A percentile compares a stretch with the other conserved stretches of the same genome.
These are phyloP conservation scores for Herpotrichia juniperi DNA, from an alignment of 2,329 filamentous ascomycete genomes.

Conservation along the genomic window DNA sequence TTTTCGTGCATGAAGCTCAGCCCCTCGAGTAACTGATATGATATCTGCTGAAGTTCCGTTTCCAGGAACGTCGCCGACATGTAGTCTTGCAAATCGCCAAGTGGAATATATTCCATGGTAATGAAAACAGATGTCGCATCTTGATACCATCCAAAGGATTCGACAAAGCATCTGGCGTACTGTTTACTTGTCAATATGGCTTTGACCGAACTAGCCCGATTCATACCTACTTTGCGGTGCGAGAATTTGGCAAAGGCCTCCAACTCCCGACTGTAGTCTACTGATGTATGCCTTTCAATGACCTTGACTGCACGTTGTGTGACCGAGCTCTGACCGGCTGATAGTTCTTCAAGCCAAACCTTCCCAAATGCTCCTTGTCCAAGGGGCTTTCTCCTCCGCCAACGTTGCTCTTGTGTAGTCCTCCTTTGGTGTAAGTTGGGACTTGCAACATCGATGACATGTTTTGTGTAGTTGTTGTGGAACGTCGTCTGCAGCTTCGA, in stretches of 20 bases:
- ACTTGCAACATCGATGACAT: slow-evolving; percentile 6
- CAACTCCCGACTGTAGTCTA: slow-evolving; percentile 24
- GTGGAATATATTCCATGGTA: slow-evolving; percentile 47
- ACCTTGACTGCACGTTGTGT: slow-evolving; percentile 21
- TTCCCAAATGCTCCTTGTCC: slow-evolving; percentile 15
- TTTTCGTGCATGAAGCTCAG: slow-evolving; percentile 44
- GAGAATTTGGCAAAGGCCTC: slow-evolving; percentile 31
- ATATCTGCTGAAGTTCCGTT: slow-evolving; percentile 30
- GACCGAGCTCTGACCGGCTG: slow-evolving; percentile 3
- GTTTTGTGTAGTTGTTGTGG: slow-evolving; percentile 3
- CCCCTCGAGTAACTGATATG: slow-evolving; percentile 41
- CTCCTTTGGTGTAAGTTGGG: neutral
- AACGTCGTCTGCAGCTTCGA: slow-evolving; percentile 8
- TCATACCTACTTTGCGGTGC: slow-evolving; percentile 10
- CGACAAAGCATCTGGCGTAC: slow-evolving; percentile 29
- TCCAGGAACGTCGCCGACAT: slow-evolving; percentile 27
- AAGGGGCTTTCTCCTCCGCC: slow-evolving; percentile 8
- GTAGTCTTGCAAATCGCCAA: slow-evolving; percentile 43
- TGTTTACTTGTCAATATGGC: slow-evolving; percentile 2
- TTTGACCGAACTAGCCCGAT: neutral
- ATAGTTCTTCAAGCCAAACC: slow-evolving; percentile 11
- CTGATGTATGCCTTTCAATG: slow-evolving; percentile 4
- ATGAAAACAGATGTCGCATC: slow-evolving; percentile 34
- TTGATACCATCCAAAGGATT: slow-evolving; percentile 48
- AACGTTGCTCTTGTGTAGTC: slow-evolving; percentile 10